A percentile compares a stretch with the other conserved stretches of the same genome.
These are phyloP conservation scores for Tolypocladium paradoxum DNA, from an alignment of 2,329 filamentous ascomycete species.

Conservation along the genomic window DNA sequence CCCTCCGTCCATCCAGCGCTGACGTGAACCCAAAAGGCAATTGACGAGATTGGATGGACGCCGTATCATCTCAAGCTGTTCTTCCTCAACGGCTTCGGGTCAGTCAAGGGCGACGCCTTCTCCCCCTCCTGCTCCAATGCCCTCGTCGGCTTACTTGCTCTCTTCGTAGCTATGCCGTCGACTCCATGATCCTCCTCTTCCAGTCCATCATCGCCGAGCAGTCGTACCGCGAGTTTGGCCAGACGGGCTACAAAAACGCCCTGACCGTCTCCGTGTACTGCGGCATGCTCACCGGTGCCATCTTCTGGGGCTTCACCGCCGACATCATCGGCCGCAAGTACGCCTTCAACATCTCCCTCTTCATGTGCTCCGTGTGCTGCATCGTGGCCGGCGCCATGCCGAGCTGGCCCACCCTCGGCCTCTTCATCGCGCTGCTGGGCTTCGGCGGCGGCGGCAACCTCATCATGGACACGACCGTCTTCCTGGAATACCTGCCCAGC, in stretches of 20 bases:
- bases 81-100: constrained; percentile 50
- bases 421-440: constrained; percentile 51
- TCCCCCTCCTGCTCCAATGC: not conserved
- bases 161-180: constrained; percentile 31
- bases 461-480: constrained; percentile 39
- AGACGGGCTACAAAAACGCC: constrained; percentile 41
- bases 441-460: constrained; percentile 49
- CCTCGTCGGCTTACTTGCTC: not conserved
- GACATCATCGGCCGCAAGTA: constrained; percentile 58
- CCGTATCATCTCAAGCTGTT: constrained; percentile 49
- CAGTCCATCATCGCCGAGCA: constrained; percentile 51
- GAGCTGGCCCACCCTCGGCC: constrained; percentile 52
- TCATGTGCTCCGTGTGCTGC: constrained; percentile 45
- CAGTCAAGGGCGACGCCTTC: constrained; percentile 3
- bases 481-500: constrained; percentile 38
- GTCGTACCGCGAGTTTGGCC: constrained; percentile 48
- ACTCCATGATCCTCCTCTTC: constrained; percentile 38
- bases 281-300: constrained; percentile 42
- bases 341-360: constrained; percentile 57
- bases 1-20: not conserved
- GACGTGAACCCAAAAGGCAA: constrained; percentile 21
- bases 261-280: constrained; percentile 53
- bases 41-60: constrained; percentile 52
- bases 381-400: constrained; percentile 57
- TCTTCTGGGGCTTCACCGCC: constrained; percentile 59